phyloP scores from a whole-genome alignment of 352 stramenopile species.

The Phytophthora aleatoria region DNA sequence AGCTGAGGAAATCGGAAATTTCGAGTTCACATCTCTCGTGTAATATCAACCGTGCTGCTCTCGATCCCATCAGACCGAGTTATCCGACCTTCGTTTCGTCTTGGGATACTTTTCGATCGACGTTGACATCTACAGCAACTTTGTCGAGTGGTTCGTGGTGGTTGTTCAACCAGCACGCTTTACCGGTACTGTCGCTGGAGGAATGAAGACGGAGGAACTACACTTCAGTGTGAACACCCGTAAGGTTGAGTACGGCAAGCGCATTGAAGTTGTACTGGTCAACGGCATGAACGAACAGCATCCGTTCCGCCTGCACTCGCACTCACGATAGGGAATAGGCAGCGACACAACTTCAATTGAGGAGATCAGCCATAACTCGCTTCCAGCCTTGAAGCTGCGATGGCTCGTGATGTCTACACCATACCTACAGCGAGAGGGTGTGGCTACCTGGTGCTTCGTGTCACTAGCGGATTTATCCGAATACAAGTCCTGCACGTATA shows the following conservation, averaged over 20 bases:
- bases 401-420: constrained; percentile 37
- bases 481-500: no score
- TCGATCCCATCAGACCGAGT: constrained; percentile 17
- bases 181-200: constrained; percentile 14
- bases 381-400: constrained; percentile 26
- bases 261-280: constrained; percentile 39
- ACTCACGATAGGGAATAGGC: constrained; percentile 31
- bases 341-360: constrained; percentile 20
- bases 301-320: constrained; percentile 42
- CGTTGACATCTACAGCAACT: constrained; percentile 19
- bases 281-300: constrained; percentile 43
- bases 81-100: constrained; percentile 12
- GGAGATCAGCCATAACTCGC: constrained; percentile 15
- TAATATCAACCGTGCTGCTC: neutral
- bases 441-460: constrained; percentile 35
- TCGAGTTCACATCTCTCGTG: constrained; percentile 4
- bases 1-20: constrained; percentile 5
- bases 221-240: constrained; percentile 9
- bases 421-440: constrained; percentile 22
- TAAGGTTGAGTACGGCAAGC: constrained; percentile 30
- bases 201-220: constrained; percentile 23
- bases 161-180: constrained; percentile 25
- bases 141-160: neutral
- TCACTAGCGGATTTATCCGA: constrained; percentile 4
- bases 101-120: constrained; percentile 28